A percentile compares a stretch with the other conserved stretches of the same genome.
phyloP scores from a whole-genome alignment of 305 asterid genomes.

The Rubia tinctorum region DNA sequence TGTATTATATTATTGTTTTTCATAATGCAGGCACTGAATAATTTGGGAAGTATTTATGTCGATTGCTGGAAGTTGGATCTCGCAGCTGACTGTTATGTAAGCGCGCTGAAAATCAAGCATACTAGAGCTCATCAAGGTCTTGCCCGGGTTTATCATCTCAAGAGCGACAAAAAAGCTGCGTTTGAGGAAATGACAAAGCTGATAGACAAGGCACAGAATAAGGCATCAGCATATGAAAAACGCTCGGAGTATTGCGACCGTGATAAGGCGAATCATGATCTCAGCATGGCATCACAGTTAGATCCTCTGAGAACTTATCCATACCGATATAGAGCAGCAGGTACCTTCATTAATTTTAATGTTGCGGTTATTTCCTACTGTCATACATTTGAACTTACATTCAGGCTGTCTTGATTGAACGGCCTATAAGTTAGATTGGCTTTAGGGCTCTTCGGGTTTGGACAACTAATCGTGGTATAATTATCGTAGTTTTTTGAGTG shows the following conservation, averaged over 20 bases:
- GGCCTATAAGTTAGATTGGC: background rate
- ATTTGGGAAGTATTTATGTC: conserved; percentile 43
- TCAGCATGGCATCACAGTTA: conserved; percentile 36
- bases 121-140: conserved; percentile 52
- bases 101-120: conserved; percentile 42
- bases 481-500: conserved; percentile 4
- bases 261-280: conserved; percentile 40
- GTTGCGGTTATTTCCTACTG: background rate
- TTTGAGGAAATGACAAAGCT: conserved; percentile 47
- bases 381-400: conserved; percentile 1
- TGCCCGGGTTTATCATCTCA: conserved; percentile 43
- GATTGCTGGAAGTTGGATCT: conserved; percentile 44
- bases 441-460: background rate
- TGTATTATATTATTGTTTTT: conserved; percentile 3
- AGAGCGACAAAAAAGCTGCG: conserved; percentile 36
- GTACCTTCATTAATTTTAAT: conserved; percentile 14
- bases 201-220: conserved; percentile 41
- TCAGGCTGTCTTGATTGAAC: background rate
- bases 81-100: conserved; percentile 40
- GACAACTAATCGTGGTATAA: background rate
- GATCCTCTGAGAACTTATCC: conserved; percentile 48
- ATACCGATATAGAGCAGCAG: conserved; percentile 48
- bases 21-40: conserved; percentile 39
- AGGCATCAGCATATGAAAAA: conserved; percentile 49
- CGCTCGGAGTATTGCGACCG: conserved; percentile 51